A percentile compares a stretch with the other conserved stretches of the same genome.
Evolutionary conservation across 1,139 yeast species (phyloP).

Genomic region (Hemisphaericaspora xylanilytica): DNA sequence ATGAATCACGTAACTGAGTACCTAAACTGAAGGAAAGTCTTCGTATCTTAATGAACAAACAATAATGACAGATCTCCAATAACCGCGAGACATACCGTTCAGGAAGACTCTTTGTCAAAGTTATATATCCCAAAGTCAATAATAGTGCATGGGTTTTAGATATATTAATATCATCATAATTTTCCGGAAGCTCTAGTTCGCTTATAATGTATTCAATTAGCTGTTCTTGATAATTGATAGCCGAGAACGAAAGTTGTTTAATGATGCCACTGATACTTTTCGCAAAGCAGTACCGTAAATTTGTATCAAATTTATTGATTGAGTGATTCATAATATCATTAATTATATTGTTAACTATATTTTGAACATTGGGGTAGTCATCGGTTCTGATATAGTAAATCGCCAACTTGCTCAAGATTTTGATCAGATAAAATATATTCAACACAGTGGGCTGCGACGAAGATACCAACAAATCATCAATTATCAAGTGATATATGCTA

Average conservation of each 20-base stretch:
- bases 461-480: slow-evolving; percentile 6
- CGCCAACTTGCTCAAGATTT: slow-evolving; percentile 33
- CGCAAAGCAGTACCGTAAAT: slow-evolving; percentile 37
- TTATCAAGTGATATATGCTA: slow-evolving; percentile 18
- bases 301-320: slow-evolving; percentile 28
- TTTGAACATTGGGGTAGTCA: slow-evolving; percentile 20
- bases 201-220: slow-evolving; percentile 25
- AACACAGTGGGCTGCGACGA: slow-evolving; percentile 18
- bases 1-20: slow-evolving; percentile 74
- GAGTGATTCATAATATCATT: slow-evolving; percentile 25
- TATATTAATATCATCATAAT: slow-evolving; percentile 14
- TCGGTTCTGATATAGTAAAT: slow-evolving; percentile 15
- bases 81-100: slow-evolving; percentile 21
- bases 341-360: slow-evolving; percentile 29
- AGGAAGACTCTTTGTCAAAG: slow-evolving; percentile 31
- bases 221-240: slow-evolving; percentile 38
- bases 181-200: slow-evolving; percentile 21
- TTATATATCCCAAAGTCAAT: slow-evolving; percentile 35
- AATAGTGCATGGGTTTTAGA: slow-evolving; percentile 36
- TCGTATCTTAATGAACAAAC: slow-evolving; percentile 54
- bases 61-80: slow-evolving; percentile 36
- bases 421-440: slow-evolving; percentile 31
- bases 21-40: slow-evolving; percentile 55
- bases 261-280: slow-evolving; percentile 31
- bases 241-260: slow-evolving; percentile 18